phyloP scores from a whole-genome alignment of 331 rosid species.

The Rosa hybrid region DNA sequence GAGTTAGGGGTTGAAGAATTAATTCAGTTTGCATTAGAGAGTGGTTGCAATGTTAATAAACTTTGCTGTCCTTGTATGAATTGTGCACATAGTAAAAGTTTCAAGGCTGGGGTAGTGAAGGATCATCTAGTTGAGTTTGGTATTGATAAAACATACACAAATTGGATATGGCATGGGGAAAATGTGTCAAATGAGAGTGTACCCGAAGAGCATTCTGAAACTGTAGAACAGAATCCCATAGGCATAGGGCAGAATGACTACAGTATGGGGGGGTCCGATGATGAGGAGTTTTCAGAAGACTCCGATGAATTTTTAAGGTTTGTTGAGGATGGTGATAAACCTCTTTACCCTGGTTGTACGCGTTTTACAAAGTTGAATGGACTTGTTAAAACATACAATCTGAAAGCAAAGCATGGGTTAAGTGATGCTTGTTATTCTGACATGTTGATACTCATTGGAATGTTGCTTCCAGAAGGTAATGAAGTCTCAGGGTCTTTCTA shows the following conservation, averaged over 20 bases:
- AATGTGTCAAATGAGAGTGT: no score
- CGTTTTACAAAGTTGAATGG: background rate
- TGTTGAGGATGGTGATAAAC: background rate
- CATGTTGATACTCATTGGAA: background rate
- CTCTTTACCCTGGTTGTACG: background rate
- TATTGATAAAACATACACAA: no score
- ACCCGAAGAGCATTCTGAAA: no score
- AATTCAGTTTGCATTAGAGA: background rate
- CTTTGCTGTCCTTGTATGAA: no score
- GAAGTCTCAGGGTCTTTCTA: background rate
- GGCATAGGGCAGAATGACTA: no score
- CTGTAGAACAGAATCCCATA: no score
- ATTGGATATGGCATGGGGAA: background rate
- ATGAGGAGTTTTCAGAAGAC: background rate
- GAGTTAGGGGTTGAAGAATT: background rate
- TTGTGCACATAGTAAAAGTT: no score
- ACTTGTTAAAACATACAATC: background rate
- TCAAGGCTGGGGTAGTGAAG: no score
- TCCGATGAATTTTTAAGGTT: background rate
- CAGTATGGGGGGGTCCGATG: no score
- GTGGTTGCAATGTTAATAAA: background rate
- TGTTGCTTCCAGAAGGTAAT: background rate
- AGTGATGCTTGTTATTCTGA: background rate
- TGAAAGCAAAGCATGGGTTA: background rate
- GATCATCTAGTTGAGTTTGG: no score